Percentiles rank a stretch among this genome's conserved stretches.
Evolutionary conservation across 139 green algal species (phyloP).

Genomic region (Volvox reticuliferus): DNA sequence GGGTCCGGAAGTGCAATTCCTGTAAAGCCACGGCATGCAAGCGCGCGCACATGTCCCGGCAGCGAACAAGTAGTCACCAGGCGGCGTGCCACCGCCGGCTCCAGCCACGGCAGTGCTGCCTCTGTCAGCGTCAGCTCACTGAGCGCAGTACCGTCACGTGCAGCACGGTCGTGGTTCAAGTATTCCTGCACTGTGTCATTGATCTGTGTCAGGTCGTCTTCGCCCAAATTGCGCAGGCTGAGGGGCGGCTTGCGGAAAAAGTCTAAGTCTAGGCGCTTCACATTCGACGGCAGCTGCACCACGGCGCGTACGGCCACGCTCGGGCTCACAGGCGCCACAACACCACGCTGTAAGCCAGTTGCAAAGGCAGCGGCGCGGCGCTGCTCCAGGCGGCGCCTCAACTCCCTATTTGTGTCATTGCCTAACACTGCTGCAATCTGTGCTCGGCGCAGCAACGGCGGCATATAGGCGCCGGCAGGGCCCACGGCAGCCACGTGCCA

Average conservation of each 20-base stretch:
- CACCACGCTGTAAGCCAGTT: neutral
- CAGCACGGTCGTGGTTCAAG: neutral
- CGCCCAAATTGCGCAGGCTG: slow-evolving; percentile 3
- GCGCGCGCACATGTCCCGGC: neutral
- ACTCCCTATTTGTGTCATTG: neutral
- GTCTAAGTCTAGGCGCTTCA: neutral
- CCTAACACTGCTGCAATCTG: slow-evolving; percentile 49
- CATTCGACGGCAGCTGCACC: neutral
- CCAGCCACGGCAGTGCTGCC: slow-evolving; percentile 3
- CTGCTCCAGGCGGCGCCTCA: slow-evolving; percentile 1
- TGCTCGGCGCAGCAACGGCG: slow-evolving; percentile 29
- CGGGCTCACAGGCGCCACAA: neutral
- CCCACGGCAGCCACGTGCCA: neutral
- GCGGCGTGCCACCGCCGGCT: neutral
- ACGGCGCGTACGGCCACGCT: slow-evolving; percentile 13
- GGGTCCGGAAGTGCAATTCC: neutral
- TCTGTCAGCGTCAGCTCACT: neutral
- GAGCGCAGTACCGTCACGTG: slow-evolving; percentile 1
- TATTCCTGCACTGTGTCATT: neutral
- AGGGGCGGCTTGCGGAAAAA: slow-evolving; percentile 46
- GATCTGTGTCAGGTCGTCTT: slow-evolving; percentile 3
- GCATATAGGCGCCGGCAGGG: neutral
- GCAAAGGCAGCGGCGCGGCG: neutral
- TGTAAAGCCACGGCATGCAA: slow-evolving; percentile 29
- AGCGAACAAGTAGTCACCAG: neutral